These are phyloP conservation scores for Kwoniella shandongensis DNA, from an alignment of 768 basidiomycete genomes.

Conservation along the genomic window DNA sequence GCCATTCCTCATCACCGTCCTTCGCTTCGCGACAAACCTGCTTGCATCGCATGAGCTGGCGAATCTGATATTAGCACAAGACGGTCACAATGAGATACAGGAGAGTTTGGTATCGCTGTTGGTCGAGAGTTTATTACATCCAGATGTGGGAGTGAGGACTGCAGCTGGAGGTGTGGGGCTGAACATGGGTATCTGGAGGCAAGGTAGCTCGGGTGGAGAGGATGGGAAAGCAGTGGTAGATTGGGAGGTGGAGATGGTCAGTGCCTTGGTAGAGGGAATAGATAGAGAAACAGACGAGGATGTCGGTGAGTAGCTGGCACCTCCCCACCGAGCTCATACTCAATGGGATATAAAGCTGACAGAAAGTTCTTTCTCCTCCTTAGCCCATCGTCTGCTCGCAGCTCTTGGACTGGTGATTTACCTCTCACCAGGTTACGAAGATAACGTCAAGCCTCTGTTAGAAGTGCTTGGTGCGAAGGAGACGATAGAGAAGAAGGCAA, in stretches of 20 bases:
- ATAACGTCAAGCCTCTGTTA: conserved; percentile 62
- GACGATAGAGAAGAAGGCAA: conserved; percentile 56
- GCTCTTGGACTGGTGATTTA: conserved; percentile 74
- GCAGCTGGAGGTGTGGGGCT: conserved; percentile 82
- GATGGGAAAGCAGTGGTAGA: conserved; percentile 65
- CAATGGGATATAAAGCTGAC: no score
- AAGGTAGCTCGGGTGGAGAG: conserved; percentile 54
- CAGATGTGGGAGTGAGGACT: conserved; percentile 67
- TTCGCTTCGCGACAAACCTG: conserved; percentile 51
- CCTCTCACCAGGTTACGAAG: conserved; percentile 68
- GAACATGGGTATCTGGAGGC: conserved; percentile 68
- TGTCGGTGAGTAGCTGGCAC: conserved; percentile 65
- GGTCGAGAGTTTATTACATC: conserved; percentile 67
- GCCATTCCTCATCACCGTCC: conserved; percentile 51
- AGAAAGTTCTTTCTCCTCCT: no score
- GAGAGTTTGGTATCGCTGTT: conserved; percentile 60
- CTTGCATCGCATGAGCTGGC: conserved; percentile 39
- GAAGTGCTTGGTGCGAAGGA: conserved; percentile 68
- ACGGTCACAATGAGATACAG: conserved; percentile 17
- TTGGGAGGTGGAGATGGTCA: conserved; percentile 81
- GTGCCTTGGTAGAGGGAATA: conserved; percentile 78
- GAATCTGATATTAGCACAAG: conserved; percentile 28
- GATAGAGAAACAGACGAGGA: conserved; percentile 74
- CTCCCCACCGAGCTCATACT: no score
- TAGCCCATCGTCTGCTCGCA: conserved; percentile 79